Evolutionary conservation across 2,329 filamentous ascomycete genomes (phyloP), one percentile per base, ranked within the genome.

Genomic region (Gyromitra esculenta): DNA sequence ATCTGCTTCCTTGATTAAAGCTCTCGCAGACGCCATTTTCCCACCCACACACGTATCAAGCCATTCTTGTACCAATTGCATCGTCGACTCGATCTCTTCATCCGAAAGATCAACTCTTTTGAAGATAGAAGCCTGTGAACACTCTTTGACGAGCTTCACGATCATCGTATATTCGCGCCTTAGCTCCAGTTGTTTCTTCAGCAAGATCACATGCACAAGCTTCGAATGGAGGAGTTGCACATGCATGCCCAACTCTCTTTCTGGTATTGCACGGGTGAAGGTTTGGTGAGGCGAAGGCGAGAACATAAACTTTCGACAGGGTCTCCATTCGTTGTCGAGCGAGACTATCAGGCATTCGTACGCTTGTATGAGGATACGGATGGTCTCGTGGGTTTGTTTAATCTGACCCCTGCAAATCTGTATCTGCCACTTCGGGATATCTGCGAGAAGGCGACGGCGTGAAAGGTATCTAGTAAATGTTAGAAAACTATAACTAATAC

Each of bases 211-310:
- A 37, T 25, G 45, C 15, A 41, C 48, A 7, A 41, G 48, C 18
- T 65, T 65, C 21, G 45, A 41, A 21, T 56, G 48, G 7, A 54
- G 15, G 39, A 66, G 48, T 21, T 66, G 63, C 48, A 41, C 15
- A 21, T 56, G 45, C 2, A n/a, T 11, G 39, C 57, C 6, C 57
- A 7, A 41, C 11, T 41, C 57, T 18, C 21, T 39, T 18, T 41
- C 59, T 39, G 15, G n/a, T 9, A 21, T 50, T 5, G 13, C 21
- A 5, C 31, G 21, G 6, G 15, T 6, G n/a, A 43, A 15, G 35
- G 18, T 4, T 15, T 7, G 7, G 18, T 3, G n/a, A n/a, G 31
- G n/a, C 21, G 18, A 15, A 31, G 13, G 18, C n/a, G 15, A n/a
- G 59, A 8, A 5, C 45, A 9, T 11, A 41, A 15, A n/a, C 25